A percentile compares a stretch with the other conserved stretches of the same genome.
phyloP scores from a whole-genome alignment of 1,139 yeast genomes.

The Zygosaccharomyces sapae region DNA sequence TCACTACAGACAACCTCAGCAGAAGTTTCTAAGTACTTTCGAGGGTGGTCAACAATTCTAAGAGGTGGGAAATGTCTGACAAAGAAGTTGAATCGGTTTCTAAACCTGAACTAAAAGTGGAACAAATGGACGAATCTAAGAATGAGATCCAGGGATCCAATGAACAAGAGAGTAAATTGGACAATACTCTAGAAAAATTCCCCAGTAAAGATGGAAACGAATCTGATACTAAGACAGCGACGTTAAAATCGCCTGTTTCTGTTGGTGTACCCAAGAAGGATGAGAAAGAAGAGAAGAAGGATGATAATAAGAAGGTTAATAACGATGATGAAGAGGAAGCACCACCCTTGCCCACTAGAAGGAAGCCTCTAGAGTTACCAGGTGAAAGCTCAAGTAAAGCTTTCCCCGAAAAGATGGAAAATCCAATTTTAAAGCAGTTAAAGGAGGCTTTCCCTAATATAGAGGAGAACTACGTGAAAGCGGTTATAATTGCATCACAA shows the following conservation, averaged over 20 bases:
- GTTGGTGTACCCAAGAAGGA: slow-evolving; percentile 4
- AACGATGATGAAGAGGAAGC: slow-evolving; percentile 34
- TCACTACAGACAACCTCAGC: neutral
- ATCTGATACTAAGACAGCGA: slow-evolving; percentile 7
- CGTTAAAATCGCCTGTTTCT: neutral
- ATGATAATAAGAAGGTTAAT: slow-evolving; percentile 3
- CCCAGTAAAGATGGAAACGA: slow-evolving; percentile 1
- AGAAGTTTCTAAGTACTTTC: neutral
- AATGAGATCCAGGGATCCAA: neutral
- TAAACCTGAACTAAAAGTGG: slow-evolving; percentile 13
- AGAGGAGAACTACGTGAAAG: slow-evolving; percentile 66
- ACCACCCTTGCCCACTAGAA: slow-evolving; percentile 75
- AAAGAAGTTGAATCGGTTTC: slow-evolving; percentile 6
- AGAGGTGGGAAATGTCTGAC: neutral
- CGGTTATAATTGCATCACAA: slow-evolving; percentile 78
- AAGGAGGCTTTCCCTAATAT: slow-evolving; percentile 78
- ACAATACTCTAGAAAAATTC: neutral
- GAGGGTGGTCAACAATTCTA: neutral
- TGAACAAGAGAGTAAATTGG: neutral
- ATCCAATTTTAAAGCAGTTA: slow-evolving; percentile 40
- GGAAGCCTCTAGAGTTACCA: slow-evolving; percentile 39
- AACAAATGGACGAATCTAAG: slow-evolving; percentile 11
- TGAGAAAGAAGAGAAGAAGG: slow-evolving; percentile 11
- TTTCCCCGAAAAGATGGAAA: slow-evolving; percentile 35
- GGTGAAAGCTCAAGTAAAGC: slow-evolving; percentile 29